These are phyloP conservation scores for Penicillium cinerascens DNA, from an alignment of 495 filamentous ascomycete species.

Conservation along the genomic window DNA sequence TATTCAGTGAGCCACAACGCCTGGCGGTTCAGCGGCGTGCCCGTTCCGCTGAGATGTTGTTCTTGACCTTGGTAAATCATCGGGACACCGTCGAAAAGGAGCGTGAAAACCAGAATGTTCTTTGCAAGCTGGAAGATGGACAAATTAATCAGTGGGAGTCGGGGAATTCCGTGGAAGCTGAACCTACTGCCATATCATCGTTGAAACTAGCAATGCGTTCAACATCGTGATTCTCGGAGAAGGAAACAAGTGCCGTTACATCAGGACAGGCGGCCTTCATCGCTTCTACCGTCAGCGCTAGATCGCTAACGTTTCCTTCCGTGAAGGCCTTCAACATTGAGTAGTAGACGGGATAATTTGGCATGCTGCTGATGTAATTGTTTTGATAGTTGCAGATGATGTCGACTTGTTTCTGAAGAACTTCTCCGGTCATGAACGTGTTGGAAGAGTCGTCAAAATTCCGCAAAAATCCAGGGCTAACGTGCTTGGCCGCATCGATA, in stretches of 20 bases:
- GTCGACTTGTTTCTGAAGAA: slow-evolving; percentile 50
- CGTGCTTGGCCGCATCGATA: slow-evolving; percentile 72
- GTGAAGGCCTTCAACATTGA: slow-evolving; percentile 58
- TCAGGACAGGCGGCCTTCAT: slow-evolving; percentile 54
- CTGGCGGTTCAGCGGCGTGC: slow-evolving; percentile 65
- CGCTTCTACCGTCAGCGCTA: slow-evolving; percentile 48
- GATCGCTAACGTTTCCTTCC: slow-evolving; percentile 47
- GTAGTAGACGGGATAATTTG: slow-evolving; percentile 71
- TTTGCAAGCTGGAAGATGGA: slow-evolving; percentile 45
- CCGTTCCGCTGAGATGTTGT: slow-evolving; percentile 59
- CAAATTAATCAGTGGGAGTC: not conserved
- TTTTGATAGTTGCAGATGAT: slow-evolving; percentile 55
- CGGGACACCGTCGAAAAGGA: slow-evolving; percentile 65
- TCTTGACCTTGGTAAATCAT: slow-evolving; percentile 71
- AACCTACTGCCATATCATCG: slow-evolving; percentile 38
- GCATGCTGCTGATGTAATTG: slow-evolving; percentile 43
- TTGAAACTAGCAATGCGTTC: slow-evolving; percentile 54
- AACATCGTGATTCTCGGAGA: slow-evolving; percentile 78
- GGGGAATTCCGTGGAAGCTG: not conserved
- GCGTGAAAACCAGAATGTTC: slow-evolving; percentile 67
- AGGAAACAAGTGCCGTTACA: slow-evolving; percentile 60
- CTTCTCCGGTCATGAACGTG: slow-evolving; percentile 65
- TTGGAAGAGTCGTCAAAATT: slow-evolving; percentile 54
- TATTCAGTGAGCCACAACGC: slow-evolving; percentile 70
- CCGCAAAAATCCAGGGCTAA: slow-evolving; percentile 62